Base-by-base conservation (phyloP, 148 eudicot species). In the Chenopodium formosanum region DNA sequence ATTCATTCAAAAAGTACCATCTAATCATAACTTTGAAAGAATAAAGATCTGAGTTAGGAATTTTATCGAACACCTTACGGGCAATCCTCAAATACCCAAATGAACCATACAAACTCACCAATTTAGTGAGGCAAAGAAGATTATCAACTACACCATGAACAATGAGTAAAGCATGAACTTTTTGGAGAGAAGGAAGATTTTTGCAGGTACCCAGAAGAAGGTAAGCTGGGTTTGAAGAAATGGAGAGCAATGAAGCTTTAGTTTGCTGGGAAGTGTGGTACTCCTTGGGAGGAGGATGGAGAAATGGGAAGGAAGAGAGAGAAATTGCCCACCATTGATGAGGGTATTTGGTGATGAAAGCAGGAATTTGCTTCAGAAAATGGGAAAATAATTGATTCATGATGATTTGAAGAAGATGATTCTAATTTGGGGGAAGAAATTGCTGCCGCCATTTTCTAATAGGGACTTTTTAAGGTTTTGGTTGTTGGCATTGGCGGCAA, bases 1-100 rank as follows among this genome's bases (percentile, higher is more conserved):
- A 62, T 19, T 91, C 92, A 81, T 88, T 89, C 82, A 93, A 69
- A 73, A 90, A 90, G 46, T 91, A 94, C 93, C 94, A 91, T 82
- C 97, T 92, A 47, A 94, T 86, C 97, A 94, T 92, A 80, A 84
- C 92, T 86, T 92, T 94, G 82, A 73, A 92, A 0, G 90, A 83
- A 75, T 77, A 89, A 46, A 89, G 62, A 87, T 94, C 92, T 17
- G 95, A 94, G 79, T 81, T 37, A 0, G 88, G 84, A 47, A 94
- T 90, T 85, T 79, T 81, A 47, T 92, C 94, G 69, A 94, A 94
- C 87, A 94, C 81, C 71, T 2, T 16, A 22, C 95, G 91, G 0
- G 97, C 95, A 71, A 46, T 64, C 66, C 40, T 64, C 14, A 90
- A 7, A 32, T 63, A 74, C 75, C 93, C 94, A 60, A 87, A 86